phyloP scores from a whole-genome alignment of 2,329 filamentous ascomycete species.

The Onygenales sp. region DNA sequence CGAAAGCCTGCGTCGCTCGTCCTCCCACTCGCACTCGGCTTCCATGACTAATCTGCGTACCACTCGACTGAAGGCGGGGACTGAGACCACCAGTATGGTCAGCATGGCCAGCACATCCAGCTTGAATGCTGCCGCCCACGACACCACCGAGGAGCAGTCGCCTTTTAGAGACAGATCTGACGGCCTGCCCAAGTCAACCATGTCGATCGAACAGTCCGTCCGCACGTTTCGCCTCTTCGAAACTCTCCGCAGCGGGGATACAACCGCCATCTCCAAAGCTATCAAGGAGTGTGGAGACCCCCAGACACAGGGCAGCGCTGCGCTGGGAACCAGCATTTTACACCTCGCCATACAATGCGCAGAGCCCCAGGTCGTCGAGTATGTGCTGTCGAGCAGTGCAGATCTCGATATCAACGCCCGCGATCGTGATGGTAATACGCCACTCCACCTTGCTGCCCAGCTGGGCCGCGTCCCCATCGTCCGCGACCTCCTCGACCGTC shows the following conservation, averaged over 20 bases:
- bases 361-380: conserved; percentile 84
- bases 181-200: conserved; percentile 20
- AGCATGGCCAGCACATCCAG: conserved; percentile 6
- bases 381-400: conserved; percentile 69
- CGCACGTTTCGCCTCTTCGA: conserved; percentile 92
- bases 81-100: conserved; percentile 10
- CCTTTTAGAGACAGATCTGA: conserved; percentile 17
- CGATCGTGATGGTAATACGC: conserved; percentile 89
- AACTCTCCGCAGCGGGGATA: conserved; percentile 81
- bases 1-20: conserved; percentile 9
- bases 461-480: conserved; percentile 76
- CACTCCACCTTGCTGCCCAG: conserved; percentile 75
- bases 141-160: conserved; percentile 19
- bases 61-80: conserved; percentile 21
- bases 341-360: conserved; percentile 95
- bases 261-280: conserved; percentile 75
- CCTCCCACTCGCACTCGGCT: conserved; percentile 17
- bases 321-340: conserved; percentile 71
- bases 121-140: conserved; percentile 10
- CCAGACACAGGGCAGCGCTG: conserved; percentile 34
- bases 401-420: conserved; percentile 76
- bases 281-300: conserved; percentile 53
- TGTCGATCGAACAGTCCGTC: conserved; percentile 82
- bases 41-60: conserved; percentile 22
- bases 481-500: conserved; percentile 70